A percentile compares a stretch with the other conserved stretches of the same genome.
phyloP scores from a whole-genome alignment of 1,139 yeast genomes.

The Kodamaea alishanica region DNA sequence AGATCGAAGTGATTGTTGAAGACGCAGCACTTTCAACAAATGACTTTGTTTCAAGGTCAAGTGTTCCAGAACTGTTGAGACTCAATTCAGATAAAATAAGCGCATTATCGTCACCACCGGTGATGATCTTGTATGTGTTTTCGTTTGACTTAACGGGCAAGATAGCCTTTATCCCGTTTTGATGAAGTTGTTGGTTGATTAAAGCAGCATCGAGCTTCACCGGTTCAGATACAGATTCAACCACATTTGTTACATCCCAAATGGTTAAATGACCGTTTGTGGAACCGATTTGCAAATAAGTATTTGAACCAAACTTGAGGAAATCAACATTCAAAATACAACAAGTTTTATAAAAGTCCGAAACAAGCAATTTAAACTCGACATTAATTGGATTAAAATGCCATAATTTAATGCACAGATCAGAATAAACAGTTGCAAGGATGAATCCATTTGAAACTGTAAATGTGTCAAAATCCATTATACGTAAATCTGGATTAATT shows the following conservation, averaged over 20 bases:
- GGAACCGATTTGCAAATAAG: slow-evolving; percentile 54
- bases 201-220: slow-evolving; percentile 16
- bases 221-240: not conserved
- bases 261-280: slow-evolving; percentile 78
- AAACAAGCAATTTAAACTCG: slow-evolving; percentile 41
- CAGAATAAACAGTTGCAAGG: slow-evolving; percentile 74
- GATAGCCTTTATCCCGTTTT: slow-evolving; percentile 73
- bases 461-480: slow-evolving; percentile 73
- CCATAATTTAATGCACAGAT: slow-evolving; percentile 73
- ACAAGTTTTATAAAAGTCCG: slow-evolving; percentile 63
- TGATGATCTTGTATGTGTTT: slow-evolving; percentile 37
- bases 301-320: slow-evolving; percentile 24
- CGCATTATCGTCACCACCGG: slow-evolving; percentile 95
- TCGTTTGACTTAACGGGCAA: slow-evolving; percentile 15
- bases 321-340: slow-evolving; percentile 67
- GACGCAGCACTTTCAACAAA: slow-evolving; percentile 66
- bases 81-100: slow-evolving; percentile 44
- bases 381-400: slow-evolving; percentile 35
- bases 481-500: slow-evolving; percentile 70
- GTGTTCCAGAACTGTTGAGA: slow-evolving; percentile 13
- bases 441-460: slow-evolving; percentile 43
- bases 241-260: slow-evolving; percentile 46
- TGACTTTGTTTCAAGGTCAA: slow-evolving; percentile 22
- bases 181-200: slow-evolving; percentile 61
- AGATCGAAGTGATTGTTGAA: slow-evolving; percentile 75